Conservation (phyloP, 257 asterid genomes). For the Solanum corneliomulleri region DNA sequence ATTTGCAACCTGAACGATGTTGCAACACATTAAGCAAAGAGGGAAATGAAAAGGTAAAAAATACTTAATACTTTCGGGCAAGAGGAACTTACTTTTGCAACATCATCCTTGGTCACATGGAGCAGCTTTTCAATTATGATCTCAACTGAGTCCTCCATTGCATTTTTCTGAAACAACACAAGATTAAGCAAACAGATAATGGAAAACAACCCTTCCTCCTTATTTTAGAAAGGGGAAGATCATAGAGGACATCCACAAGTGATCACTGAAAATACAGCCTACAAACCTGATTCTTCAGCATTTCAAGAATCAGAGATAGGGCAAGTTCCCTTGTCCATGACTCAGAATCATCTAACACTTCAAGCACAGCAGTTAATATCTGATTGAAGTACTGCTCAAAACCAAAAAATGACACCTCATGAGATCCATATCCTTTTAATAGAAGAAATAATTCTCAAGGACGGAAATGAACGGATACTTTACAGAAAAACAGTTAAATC, state of each 20-base stretch:
- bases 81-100: constrained; percentile 46
- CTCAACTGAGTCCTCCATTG: constrained; percentile 93
- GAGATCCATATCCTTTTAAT: background rate
- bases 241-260: background rate
- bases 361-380: constrained; percentile 86
- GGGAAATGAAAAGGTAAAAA: background rate
- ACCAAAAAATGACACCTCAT: background rate
- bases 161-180: constrained; percentile 50
- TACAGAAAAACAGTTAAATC: background rate
- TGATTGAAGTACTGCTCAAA: constrained; percentile 89
- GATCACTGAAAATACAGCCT: background rate
- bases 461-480: background rate
- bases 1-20: constrained; percentile 54
- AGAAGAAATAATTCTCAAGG: background rate
- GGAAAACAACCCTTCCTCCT: background rate
- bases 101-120: constrained; percentile 68
- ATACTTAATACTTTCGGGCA: background rate
- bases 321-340: constrained; percentile 73
- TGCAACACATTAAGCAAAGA: background rate
- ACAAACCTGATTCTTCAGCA: constrained; percentile 91
- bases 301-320: constrained; percentile 65
- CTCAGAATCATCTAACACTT: constrained; percentile 84
- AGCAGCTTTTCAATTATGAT: constrained; percentile 88
- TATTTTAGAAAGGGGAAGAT: background rate
- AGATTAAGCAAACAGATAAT: background rate